Conservation (phyloP, 108 stramenopile genomes). For the Discostella stelligeroides region DNA sequence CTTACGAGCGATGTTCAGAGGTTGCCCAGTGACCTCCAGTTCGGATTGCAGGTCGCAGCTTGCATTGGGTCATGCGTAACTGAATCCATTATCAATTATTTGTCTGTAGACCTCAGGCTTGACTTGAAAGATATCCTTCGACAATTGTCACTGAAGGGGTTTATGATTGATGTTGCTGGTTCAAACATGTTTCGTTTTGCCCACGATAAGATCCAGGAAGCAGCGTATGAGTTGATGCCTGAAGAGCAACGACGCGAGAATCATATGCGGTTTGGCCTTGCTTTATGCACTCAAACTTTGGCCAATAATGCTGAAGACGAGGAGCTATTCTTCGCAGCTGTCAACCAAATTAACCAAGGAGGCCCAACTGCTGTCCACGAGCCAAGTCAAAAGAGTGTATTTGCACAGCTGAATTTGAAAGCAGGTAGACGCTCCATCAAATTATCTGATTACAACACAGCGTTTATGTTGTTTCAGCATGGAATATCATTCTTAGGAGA, state of each 20-base stretch:
- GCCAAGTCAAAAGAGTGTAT: conserved; percentile 9
- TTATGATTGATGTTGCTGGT: conserved; percentile 8
- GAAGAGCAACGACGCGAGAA: conserved; percentile 5
- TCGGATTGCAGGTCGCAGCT: conserved; percentile 26
- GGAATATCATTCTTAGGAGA: conserved; percentile 29
- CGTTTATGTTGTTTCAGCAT: conserved; percentile 18
- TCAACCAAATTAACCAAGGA: conserved; percentile 33
- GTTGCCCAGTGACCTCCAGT: conserved; percentile 13
- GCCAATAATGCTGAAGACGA: conserved; percentile 10
- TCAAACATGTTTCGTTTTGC: conserved; percentile 16
- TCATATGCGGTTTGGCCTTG: conserved; percentile 30
- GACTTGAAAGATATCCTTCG: conserved; percentile 1
- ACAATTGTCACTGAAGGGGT: conserved; percentile 2
- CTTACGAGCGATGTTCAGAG: conserved; percentile 16
- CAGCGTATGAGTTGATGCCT: conserved; percentile 30
- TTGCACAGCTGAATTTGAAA: conserved; percentile 34
- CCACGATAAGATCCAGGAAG: conserved; percentile 43
- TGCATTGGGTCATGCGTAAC: conserved; percentile 37
- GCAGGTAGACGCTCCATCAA: conserved; percentile 21
- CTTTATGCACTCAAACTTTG: conserved; percentile 12
- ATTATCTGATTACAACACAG: conserved; percentile 18
- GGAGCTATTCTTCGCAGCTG: conserved; percentile 29
- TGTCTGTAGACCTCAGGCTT: conserved; percentile 4
- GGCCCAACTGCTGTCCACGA: conserved; percentile 17
- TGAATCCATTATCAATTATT: conserved; percentile 4